Base-by-base conservation (phyloP, 495 filamentous ascomycete genomes). In the Chlorociboria aeruginascens region DNA sequence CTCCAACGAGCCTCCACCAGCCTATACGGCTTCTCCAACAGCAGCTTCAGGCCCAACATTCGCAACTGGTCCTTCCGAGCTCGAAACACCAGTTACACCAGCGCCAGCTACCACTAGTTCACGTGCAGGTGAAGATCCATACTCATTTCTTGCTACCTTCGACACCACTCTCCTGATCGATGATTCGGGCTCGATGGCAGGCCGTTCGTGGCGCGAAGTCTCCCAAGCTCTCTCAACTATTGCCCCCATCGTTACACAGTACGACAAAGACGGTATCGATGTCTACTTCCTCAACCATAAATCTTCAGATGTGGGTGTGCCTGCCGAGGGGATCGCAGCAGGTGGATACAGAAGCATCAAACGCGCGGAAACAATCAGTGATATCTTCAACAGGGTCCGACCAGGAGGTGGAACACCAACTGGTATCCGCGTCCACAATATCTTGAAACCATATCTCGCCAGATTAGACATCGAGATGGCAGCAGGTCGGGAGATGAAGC, bases 81-180 rank as follows among this genome's bases (percentile, higher is more conserved):
- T 53, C 17, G 12, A 31, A 37, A 39, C 32, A 13, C 35, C 56
- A 36, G 31, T 40, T 0, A 14, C 51, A 37, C 39, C 40, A 29
- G 41, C 43, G 12, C 37, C 33, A 28, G 40, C 54, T 9, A 6
- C 49, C 10, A 12, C 44, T 20, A 39, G 36, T 25, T 14, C 50
- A 7, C 1, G n/a, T 42, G 37, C 30, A 29, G 20, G 40, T 10
- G 83, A 89, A 55, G 78, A 85, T 62, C 76, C 70, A 1, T 93
- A 86, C 61, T 73, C 78, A n/a, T 93, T 95, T 65, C 86, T 97
- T 25, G 53, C 55, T n/a, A 72, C 73, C 41, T 97, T 95, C 64
- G 86, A 97, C 71, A 97, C 89, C 29, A 65, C 90, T 46, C 92
- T 98, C 68, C 68, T 98, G 0, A 86, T 98, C 61, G 92, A 98